These are phyloP conservation scores for Neofusicoccum kwambonambiense DNA, from an alignment of 2,329 filamentous ascomycete species.

Conservation along the genomic window DNA sequence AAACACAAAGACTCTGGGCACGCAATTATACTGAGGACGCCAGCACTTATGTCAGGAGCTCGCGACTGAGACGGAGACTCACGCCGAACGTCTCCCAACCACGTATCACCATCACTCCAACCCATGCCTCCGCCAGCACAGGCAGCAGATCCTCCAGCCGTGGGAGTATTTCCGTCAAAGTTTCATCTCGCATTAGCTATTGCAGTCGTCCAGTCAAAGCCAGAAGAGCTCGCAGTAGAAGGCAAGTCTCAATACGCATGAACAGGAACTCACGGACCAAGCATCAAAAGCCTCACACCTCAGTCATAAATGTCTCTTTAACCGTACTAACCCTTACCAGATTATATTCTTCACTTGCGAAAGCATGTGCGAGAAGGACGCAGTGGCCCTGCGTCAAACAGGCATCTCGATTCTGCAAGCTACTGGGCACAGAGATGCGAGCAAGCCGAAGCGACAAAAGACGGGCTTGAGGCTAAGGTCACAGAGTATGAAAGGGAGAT, in stretches of 20 bases:
- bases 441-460: slow-evolving; percentile 26
- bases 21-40: too few species aligned
- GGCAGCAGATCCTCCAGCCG: neutral
- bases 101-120: neutral
- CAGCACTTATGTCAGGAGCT: too few species aligned
- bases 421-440: slow-evolving; percentile 38
- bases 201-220: slow-evolving; percentile 40
- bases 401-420: slow-evolving; percentile 40
- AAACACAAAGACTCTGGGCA: too few species aligned
- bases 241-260: slow-evolving; percentile 23
- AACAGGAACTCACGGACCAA: neutral
- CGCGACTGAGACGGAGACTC: too few species aligned
- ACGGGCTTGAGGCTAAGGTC: slow-evolving; percentile 25
- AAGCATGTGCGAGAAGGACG: slow-evolving; percentile 31
- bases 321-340: slow-evolving; percentile 19
- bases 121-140: neutral
- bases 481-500: slow-evolving; percentile 31
- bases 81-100: neutral
- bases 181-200: slow-evolving; percentile 36
- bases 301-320: neutral
- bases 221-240: slow-evolving; percentile 31
- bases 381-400: slow-evolving; percentile 24
- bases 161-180: neutral
- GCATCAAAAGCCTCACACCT: neutral
- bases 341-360: slow-evolving; percentile 35